These are phyloP conservation scores for Diaporthe sp. DNA, from an alignment of 2,329 filamentous ascomycete species.

Conservation along the genomic window DNA sequence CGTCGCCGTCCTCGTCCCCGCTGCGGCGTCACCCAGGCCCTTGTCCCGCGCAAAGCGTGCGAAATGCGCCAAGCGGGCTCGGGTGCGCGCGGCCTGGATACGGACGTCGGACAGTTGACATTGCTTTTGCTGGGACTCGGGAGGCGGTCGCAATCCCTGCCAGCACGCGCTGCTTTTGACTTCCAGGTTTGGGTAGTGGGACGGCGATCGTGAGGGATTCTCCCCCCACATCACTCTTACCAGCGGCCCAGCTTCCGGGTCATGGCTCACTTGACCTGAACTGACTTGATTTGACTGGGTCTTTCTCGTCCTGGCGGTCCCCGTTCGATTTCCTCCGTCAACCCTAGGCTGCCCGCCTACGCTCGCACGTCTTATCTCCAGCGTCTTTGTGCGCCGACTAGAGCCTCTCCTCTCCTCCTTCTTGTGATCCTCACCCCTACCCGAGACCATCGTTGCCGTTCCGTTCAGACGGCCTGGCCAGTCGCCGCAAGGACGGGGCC, in stretches of 20 bases:
- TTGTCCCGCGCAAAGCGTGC: conserved; percentile 1
- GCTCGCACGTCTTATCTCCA: conserved; percentile 23
- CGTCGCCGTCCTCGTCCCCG: background rate
- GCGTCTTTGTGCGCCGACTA: conserved; percentile 16
- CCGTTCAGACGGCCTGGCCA: conserved; percentile 21
- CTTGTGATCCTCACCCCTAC: conserved; percentile 20
- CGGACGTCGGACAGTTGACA: conserved; percentile 5
- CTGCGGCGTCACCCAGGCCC: background rate
- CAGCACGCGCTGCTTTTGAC: conserved; percentile 27
- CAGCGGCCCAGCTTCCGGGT: conserved; percentile 25
- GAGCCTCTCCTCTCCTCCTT: conserved; percentile 23
- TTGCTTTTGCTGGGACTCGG: background rate
- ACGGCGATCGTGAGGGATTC: conserved; percentile 33
- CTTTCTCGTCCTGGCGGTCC: conserved; percentile 21
- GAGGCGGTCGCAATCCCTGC: conserved; percentile 35
- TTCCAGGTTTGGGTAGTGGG: conserved; percentile 32
- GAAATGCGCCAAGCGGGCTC: conserved; percentile 7
- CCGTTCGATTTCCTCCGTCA: conserved; percentile 22
- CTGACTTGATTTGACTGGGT: conserved; percentile 24
- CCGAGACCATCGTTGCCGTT: conserved; percentile 14
- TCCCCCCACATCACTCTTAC: conserved; percentile 31
- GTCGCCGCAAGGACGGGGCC: conserved; percentile 22
- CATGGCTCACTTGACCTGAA: conserved; percentile 23
- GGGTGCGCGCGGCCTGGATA: background rate
- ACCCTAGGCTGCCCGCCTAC: conserved; percentile 25